Evolutionary conservation across 2,329 filamentous ascomycete genomes (phyloP).

Genomic region (Taxawa tesnikishii): DNA sequence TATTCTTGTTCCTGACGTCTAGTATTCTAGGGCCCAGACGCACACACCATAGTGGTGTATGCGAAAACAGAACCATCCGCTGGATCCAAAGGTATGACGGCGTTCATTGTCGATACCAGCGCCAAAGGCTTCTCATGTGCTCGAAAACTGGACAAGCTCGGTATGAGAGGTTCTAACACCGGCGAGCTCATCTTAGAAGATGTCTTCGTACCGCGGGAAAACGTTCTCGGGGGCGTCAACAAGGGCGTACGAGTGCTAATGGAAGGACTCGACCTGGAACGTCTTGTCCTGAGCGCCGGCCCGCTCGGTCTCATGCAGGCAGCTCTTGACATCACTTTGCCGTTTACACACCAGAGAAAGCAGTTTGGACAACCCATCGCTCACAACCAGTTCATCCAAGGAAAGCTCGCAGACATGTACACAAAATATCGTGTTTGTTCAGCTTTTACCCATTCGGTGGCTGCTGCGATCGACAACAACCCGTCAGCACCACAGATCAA

Average conservation of each 20-base stretch:
- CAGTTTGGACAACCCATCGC: conserved; percentile 83
- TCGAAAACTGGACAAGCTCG: conserved; percentile 91
- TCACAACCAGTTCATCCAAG: conserved; percentile 87
- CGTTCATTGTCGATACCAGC: conserved; percentile 72
- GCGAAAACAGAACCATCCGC: conserved; percentile 78
- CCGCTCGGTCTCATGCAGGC: conserved; percentile 93
- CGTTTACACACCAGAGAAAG: conserved; percentile 77
- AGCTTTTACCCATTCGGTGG: conserved; percentile 82
- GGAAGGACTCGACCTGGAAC: conserved; percentile 90
- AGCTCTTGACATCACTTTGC: conserved; percentile 70
- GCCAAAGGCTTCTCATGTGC: conserved; percentile 71
- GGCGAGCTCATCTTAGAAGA: conserved; percentile 85
- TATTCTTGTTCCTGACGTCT: conserved; percentile 1
- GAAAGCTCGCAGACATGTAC: conserved; percentile 93
- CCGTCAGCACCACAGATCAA: conserved; percentile 38
- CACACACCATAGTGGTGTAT: conserved; percentile 89
- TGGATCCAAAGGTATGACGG: conserved; percentile 83
- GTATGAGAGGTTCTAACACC: conserved; percentile 94
- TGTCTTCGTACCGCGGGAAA: conserved; percentile 75
- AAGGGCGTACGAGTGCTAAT: conserved; percentile 82
- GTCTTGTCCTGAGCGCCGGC: conserved; percentile 80
- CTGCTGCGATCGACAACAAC: conserved; percentile 61
- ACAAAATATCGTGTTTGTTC: conserved; percentile 75
- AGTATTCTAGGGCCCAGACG: conserved; percentile 63
- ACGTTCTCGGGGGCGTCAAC: conserved; percentile 70